These are phyloP conservation scores for Paecilomyces dactylethromorphus DNA, from an alignment of 2,329 filamentous ascomycete genomes.

Conservation along the genomic window DNA sequence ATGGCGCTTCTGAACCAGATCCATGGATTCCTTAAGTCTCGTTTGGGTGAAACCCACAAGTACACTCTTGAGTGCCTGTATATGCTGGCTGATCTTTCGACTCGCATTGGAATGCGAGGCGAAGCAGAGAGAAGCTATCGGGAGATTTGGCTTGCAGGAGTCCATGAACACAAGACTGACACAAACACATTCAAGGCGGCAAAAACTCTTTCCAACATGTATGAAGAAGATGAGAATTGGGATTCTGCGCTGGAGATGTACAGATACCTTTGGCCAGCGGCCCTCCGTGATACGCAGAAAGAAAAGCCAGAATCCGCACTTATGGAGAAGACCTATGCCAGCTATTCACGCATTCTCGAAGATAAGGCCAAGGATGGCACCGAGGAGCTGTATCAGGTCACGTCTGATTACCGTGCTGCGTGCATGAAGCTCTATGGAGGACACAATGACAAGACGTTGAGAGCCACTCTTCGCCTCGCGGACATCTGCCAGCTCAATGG, in stretches of 20 bases:
- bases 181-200: conserved; percentile 42
- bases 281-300: conserved; percentile 36
- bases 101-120: conserved; percentile 31
- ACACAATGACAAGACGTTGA: conserved; percentile 29
- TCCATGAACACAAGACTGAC: conserved; percentile 22
- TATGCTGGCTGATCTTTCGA: conserved; percentile 40
- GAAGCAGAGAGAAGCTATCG: conserved; percentile 38
- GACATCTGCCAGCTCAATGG: conserved; percentile 42
- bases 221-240: conserved; percentile 41
- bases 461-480: conserved; percentile 35
- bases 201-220: conserved; percentile 38
- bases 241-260: conserved; percentile 42
- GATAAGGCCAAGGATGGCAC: conserved; percentile 38
- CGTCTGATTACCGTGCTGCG: conserved; percentile 43
- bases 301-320: conserved; percentile 36
- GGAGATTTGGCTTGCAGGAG: conserved; percentile 35
- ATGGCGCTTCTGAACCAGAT: conserved; percentile 22
- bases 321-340: conserved; percentile 41
- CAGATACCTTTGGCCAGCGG: conserved; percentile 41
- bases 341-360: conserved; percentile 44
- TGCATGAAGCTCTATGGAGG: conserved; percentile 34
- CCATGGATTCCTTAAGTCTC: conserved; percentile 23
- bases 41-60: conserved; percentile 32
- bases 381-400: conserved; percentile 40
- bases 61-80: conserved; percentile 44